phyloP scores from a whole-genome alignment of 176 grass and related monocot species.

The Pontederia paniculata region DNA sequence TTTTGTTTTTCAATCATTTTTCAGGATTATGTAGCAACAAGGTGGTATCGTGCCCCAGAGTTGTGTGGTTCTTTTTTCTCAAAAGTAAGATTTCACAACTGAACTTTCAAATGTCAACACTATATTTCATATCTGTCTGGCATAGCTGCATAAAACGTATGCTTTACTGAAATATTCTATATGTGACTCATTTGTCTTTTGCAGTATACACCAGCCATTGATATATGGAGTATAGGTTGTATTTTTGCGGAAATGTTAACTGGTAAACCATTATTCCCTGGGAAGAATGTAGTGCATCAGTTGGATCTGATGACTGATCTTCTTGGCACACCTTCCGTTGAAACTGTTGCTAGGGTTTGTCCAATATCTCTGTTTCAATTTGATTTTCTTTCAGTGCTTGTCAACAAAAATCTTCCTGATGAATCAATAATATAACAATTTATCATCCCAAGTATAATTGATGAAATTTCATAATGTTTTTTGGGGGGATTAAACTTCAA shows the following conservation, averaged over 20 bases:
- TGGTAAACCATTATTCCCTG: conserved; percentile 88
- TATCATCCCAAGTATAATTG: neutral
- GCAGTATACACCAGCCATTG: conserved; percentile 17
- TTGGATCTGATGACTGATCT: conserved; percentile 93
- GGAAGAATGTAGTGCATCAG: conserved; percentile 96
- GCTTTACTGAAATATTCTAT: neutral
- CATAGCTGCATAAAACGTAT: neutral
- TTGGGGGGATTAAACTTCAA: neutral
- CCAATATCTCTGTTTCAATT: neutral
- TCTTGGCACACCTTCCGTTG: conserved; percentile 72
- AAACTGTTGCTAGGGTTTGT: conserved; percentile 75
- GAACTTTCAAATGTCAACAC: neutral
- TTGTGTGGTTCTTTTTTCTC: conserved; percentile 18
- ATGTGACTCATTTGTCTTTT: neutral
- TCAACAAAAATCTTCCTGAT: neutral
- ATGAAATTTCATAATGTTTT: neutral
- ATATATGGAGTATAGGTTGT: conserved; percentile 40
- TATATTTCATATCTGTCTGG: neutral
- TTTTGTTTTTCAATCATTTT: neutral
- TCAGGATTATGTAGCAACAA: conserved; percentile 19
- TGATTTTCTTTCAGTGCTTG: neutral
- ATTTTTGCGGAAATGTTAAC: conserved; percentile 92
- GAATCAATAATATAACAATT: neutral
- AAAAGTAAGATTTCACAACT: neutral
- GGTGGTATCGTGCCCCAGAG: conserved; percentile 18